A percentile compares a stretch with the other conserved stretches of the same genome.
These are phyloP conservation scores for Erysiphe pulchra DNA, from an alignment of 2,329 filamentous ascomycete species.

Conservation along the genomic window DNA sequence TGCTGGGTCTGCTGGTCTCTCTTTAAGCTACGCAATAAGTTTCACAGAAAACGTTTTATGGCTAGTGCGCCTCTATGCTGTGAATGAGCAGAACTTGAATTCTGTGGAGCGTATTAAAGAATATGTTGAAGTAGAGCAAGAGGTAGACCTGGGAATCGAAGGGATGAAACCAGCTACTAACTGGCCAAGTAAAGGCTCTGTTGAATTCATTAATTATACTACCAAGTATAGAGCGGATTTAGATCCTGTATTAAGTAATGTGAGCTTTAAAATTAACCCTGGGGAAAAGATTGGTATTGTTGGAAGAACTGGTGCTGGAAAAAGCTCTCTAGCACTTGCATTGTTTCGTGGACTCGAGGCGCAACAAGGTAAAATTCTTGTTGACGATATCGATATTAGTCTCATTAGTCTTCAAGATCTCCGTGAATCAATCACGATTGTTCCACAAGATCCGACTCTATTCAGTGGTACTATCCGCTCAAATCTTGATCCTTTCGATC, in stretches of 20 bases:
- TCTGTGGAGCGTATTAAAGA: slow-evolving; percentile 94
- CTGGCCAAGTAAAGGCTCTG: slow-evolving; percentile 67
- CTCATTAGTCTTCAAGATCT: slow-evolving; percentile 80
- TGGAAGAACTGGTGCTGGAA: slow-evolving; percentile 82
- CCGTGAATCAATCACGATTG: slow-evolving; percentile 84
- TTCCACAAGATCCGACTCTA: slow-evolving; percentile 86
- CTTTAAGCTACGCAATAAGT: slow-evolving; percentile 82
- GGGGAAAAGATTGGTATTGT: slow-evolving; percentile 91
- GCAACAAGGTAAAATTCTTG: slow-evolving; percentile 65
- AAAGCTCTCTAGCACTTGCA: slow-evolving; percentile 80
- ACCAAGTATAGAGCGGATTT: slow-evolving; percentile 75
- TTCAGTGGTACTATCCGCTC: slow-evolving; percentile 79
- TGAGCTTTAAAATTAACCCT: slow-evolving; percentile 67
- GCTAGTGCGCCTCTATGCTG: slow-evolving; percentile 80
- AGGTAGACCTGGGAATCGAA: slow-evolving; percentile 54
- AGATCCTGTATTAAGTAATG: slow-evolving; percentile 58
- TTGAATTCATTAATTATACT: slow-evolving; percentile 73
- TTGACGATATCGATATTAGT: slow-evolving; percentile 79
- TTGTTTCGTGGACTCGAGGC: slow-evolving; percentile 87
- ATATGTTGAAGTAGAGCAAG: slow-evolving; percentile 87
- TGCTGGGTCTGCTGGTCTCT: slow-evolving; percentile 76
- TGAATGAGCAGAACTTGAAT: slow-evolving; percentile 99
- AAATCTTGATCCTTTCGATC: slow-evolving; percentile 77
- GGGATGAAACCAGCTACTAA: slow-evolving; percentile 50
- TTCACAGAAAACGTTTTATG: slow-evolving; percentile 95